phyloP scores from a whole-genome alignment of 192 early-diverging fungal species.

The Umbelopsis sp. region DNA sequence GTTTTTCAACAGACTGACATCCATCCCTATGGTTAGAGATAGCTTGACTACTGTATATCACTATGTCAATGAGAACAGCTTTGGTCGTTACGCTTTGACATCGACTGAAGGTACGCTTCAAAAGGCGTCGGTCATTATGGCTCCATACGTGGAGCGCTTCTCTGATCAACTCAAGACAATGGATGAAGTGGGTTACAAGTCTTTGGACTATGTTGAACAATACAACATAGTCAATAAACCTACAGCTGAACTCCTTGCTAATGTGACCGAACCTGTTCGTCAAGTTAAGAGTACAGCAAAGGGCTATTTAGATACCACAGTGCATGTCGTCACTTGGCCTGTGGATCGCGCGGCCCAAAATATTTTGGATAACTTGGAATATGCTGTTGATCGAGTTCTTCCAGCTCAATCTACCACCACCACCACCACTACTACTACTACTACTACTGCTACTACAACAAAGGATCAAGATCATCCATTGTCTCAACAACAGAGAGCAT shows the following conservation, averaged over 20 bases:
- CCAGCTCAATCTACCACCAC: neutral
- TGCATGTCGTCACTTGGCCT: constrained; percentile 60
- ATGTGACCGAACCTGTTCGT: constrained; percentile 52
- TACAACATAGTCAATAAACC: constrained; percentile 65
- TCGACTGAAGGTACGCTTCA: constrained; percentile 30
- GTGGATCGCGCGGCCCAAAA: constrained; percentile 52
- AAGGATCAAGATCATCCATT: neutral
- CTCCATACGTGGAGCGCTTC: constrained; percentile 43
- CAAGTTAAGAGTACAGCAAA: constrained; percentile 44
- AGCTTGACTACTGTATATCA: constrained; percentile 20
- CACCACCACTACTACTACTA: no score
- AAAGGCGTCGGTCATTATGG: constrained; percentile 23
- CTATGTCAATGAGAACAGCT: constrained; percentile 27
- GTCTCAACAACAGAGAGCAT: constrained; percentile 7
- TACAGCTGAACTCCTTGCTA: constrained; percentile 60
- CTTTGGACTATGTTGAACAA: constrained; percentile 62
- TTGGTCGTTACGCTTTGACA: constrained; percentile 33
- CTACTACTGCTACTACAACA: neutral
- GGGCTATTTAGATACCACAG: constrained; percentile 53
- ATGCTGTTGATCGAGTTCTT: neutral
- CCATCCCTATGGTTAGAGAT: constrained; percentile 38
- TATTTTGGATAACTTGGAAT: constrained; percentile 14
- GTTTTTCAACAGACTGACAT: constrained; percentile 31
- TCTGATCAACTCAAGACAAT: constrained; percentile 55
- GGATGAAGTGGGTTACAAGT: constrained; percentile 64